Conservation (phyloP, 768 basidiomycete genomes). For the Trametes cubensis region DNA sequence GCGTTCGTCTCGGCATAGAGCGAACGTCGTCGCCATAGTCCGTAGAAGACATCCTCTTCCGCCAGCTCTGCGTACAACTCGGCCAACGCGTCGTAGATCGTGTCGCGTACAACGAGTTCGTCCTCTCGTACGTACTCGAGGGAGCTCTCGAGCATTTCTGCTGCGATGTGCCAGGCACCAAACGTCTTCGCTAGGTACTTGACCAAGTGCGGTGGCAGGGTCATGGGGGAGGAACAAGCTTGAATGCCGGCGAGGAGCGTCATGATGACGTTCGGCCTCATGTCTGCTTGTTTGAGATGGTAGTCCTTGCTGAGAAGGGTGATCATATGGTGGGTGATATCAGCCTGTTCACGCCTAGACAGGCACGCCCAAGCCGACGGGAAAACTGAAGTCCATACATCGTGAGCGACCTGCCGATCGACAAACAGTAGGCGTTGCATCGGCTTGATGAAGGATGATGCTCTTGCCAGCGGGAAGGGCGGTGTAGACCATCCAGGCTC, state of each 20-base stretch:
- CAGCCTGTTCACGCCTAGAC: conserved; percentile 82
- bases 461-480: conserved; percentile 49
- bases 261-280: conserved; percentile 91
- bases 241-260: conserved; percentile 85
- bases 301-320: conserved; percentile 91
- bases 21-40: conserved; percentile 89
- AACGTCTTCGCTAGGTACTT: conserved; percentile 97
- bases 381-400: conserved; percentile 88
- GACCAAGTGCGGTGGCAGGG: conserved; percentile 89
- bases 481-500: conserved; percentile 36
- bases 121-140: conserved; percentile 80
- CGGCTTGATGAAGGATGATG: conserved; percentile 63
- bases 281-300: conserved; percentile 83
- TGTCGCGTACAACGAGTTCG: conserved; percentile 77
- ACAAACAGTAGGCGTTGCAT: conserved; percentile 83
- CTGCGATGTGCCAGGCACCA: conserved; percentile 90
- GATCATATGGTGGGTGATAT: conserved; percentile 88
- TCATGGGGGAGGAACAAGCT: conserved; percentile 85
- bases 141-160: conserved; percentile 85
- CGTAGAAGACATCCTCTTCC: conserved; percentile 98
- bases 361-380: conserved; percentile 85
- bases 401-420: conserved; percentile 75
- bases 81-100: conserved; percentile 85
- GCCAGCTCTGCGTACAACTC: conserved; percentile 95
- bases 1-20: conserved; percentile 90